Evolutionary conservation across 2,329 filamentous ascomycete genomes (phyloP).

Genomic region (Epichloe bromicola): DNA sequence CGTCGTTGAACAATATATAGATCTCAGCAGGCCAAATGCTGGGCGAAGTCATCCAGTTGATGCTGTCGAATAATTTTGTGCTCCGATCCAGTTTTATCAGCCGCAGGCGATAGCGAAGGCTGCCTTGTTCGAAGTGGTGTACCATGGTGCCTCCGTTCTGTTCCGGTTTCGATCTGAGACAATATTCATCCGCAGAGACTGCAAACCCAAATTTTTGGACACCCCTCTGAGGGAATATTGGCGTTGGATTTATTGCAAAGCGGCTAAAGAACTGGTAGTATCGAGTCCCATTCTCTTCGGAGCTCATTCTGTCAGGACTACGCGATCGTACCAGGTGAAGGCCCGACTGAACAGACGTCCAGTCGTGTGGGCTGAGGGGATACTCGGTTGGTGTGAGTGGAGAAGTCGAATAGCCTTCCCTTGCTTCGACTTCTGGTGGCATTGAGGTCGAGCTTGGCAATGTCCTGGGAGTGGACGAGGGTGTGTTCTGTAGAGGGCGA

Average conservation of each 20-base stretch:
- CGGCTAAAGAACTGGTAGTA: slow-evolving; percentile 46
- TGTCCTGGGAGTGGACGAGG: not conserved
- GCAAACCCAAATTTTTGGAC: slow-evolving; percentile 34
- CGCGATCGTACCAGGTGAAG: slow-evolving; percentile 34
- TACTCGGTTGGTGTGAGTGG: slow-evolving; percentile 20
- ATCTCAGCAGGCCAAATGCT: slow-evolving; percentile 59
- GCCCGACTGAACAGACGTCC: slow-evolving; percentile 26
- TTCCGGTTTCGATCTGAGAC: slow-evolving; percentile 19
- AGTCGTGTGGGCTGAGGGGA: slow-evolving; percentile 28
- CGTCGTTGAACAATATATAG: slow-evolving; percentile 54
- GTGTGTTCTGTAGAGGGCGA: not conserved
- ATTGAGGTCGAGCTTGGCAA: not conserved
- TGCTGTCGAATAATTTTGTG: slow-evolving; percentile 25
- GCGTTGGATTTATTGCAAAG: slow-evolving; percentile 35
- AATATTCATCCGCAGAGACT: slow-evolving; percentile 24
- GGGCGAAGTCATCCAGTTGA: slow-evolving; percentile 47
- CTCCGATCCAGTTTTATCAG: slow-evolving; percentile 32
- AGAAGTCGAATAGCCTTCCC: not conserved
- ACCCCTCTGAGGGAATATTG: slow-evolving; percentile 20
- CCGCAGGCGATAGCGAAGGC: slow-evolving; percentile 54
- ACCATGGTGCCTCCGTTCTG: not conserved
- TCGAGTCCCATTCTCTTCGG: slow-evolving; percentile 15
- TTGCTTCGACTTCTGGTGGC: not conserved
- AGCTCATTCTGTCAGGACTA: slow-evolving; percentile 33
- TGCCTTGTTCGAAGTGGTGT: slow-evolving; percentile 13